A percentile compares a stretch with the other conserved stretches of the same genome.
phyloP scores from a whole-genome alignment of 352 stramenopile species.

The Phytophthora pistaciae region DNA sequence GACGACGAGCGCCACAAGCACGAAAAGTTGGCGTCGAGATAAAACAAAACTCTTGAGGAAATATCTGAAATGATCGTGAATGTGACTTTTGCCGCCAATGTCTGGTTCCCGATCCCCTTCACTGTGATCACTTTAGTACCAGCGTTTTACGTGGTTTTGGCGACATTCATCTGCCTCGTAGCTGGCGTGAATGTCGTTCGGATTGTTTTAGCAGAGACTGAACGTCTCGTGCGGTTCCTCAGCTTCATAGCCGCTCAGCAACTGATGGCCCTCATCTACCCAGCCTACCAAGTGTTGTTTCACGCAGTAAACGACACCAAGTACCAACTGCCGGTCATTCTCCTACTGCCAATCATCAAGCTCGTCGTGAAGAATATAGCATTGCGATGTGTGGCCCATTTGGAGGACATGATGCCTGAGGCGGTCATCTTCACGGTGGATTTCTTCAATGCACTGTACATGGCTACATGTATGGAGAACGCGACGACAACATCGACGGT shows the following conservation, averaged over 20 bases:
- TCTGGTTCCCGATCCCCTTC: constrained; percentile 38
- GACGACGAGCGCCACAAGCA: too few relatives aligned
- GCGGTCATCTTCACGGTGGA: constrained; percentile 43
- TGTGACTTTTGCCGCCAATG: constrained; percentile 21
- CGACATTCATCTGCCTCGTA: constrained; percentile 2
- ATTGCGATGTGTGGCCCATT: constrained; percentile 18
- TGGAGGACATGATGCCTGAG: constrained; percentile 48
- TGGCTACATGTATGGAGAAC: constrained; percentile 33
- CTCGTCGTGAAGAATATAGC: constrained; percentile 36
- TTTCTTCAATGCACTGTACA: constrained; percentile 41
- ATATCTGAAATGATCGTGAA: constrained; percentile 17
- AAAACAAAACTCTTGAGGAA: too few relatives aligned
- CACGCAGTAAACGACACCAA: constrained; percentile 4
- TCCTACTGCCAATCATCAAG: constrained; percentile 37
- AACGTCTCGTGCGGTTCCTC: constrained; percentile 5
- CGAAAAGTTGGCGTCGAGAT: too few relatives aligned
- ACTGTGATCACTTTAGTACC: constrained; percentile 25
- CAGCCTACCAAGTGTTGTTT: constrained; percentile 24
- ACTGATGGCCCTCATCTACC: constrained; percentile 26
- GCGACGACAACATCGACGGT: constrained; percentile 29
- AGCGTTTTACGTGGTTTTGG: constrained; percentile 15
- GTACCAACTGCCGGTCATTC: constrained; percentile 29
- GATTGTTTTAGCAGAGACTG: background rate
- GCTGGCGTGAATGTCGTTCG: constrained; percentile 5
- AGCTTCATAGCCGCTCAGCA: constrained; percentile 20